Evolutionary conservation across 2,329 filamentous ascomycete species (phyloP).

Genomic region (Aspergillus latus): DNA sequence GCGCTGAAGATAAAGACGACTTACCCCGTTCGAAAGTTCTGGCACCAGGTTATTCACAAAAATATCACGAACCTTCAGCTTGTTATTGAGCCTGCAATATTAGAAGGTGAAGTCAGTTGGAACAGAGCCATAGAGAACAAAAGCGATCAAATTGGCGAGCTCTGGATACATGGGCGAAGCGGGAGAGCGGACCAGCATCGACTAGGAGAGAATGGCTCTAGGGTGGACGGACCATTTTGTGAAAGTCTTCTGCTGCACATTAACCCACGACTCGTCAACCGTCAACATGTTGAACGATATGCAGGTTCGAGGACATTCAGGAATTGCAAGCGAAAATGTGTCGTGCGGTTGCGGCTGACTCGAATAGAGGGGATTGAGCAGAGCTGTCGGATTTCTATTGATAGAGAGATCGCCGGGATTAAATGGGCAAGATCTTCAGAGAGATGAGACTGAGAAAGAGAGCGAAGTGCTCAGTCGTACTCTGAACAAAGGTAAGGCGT

Average conservation of each 20-base stretch:
- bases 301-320: constrained; percentile 31
- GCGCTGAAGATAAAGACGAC: constrained; percentile 38
- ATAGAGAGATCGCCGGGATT: constrained; percentile 12
- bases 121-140: neutral
- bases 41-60: constrained; percentile 82
- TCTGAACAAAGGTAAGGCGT: constrained; percentile 3
- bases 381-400: constrained; percentile 11
- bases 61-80: constrained; percentile 74
- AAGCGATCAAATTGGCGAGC: neutral
- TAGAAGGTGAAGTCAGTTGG: constrained; percentile 1
- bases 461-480: neutral
- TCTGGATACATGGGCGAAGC: constrained; percentile 7
- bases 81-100: constrained; percentile 83
- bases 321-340: constrained; percentile 19
- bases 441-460: constrained; percentile 9
- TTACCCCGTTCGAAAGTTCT: constrained; percentile 90
- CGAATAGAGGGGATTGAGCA: constrained; percentile 1
- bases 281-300: constrained; percentile 43
- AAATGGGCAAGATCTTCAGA: constrained; percentile 24
- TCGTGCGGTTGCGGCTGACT: constrained; percentile 2
- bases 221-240: constrained; percentile 74
- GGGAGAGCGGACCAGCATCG: neutral
- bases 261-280: constrained; percentile 64
- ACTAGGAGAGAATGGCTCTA: neutral
- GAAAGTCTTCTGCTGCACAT: constrained; percentile 97